phyloP scores from a whole-genome alignment of 2,329 filamentous ascomycete genomes.

The Mariannaea elegans region DNA sequence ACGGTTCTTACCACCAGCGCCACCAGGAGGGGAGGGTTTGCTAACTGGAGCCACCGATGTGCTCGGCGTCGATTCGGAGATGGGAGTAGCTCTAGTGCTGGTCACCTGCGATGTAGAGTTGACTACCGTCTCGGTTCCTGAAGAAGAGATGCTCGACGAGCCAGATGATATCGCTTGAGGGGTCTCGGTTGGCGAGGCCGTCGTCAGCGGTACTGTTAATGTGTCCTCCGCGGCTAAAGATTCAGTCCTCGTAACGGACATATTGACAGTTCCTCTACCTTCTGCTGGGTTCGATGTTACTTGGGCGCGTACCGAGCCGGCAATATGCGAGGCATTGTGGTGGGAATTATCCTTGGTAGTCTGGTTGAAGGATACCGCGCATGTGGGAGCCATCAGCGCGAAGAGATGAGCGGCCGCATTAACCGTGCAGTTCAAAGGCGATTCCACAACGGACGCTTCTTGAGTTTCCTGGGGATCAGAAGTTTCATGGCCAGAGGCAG shows the following conservation, averaged over 20 bases:
- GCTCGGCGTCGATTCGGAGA: conserved; percentile 16
- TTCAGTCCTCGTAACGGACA: conserved; percentile 20
- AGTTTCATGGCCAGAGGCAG: conserved; percentile 3
- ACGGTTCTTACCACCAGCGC: conserved; percentile 39
- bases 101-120: conserved; percentile 19
- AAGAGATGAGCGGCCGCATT: conserved; percentile 4
- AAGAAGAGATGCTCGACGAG: conserved; percentile 26
- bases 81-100: conserved; percentile 25
- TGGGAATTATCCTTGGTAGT: neutral
- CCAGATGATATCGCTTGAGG: conserved; percentile 29
- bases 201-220: conserved; percentile 18
- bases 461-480: neutral
- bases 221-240: conserved; percentile 19
- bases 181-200: conserved; percentile 22
- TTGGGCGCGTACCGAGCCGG: conserved; percentile 6
- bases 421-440: neutral
- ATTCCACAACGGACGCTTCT: neutral
- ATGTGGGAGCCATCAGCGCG: conserved; percentile 7
- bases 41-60: conserved; percentile 9
- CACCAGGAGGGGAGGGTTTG: conserved; percentile 28
- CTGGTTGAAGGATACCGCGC: conserved; percentile 19
- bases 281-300: conserved; percentile 19
- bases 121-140: conserved; percentile 8
- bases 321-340: conserved; percentile 4
- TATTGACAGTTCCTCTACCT: conserved; percentile 20